Evolutionary conservation across 176 grass and related monocot species (phyloP).

Genomic region (Typha latifolia): DNA sequence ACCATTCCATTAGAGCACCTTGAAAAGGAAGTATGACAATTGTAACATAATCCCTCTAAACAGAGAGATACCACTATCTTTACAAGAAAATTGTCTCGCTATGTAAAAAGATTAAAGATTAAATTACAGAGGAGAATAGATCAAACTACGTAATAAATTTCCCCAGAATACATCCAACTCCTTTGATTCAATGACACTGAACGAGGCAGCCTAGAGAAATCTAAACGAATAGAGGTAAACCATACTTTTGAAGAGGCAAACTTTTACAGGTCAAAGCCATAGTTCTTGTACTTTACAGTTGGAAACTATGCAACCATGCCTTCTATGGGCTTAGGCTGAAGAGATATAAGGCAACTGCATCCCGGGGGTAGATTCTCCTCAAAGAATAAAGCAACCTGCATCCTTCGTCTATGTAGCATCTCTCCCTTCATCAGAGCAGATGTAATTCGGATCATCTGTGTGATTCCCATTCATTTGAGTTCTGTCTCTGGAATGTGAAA

Average conservation of each 20-base stretch:
- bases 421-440: background rate
- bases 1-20: no score
- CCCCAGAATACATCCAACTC: background rate
- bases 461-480: constrained; percentile 17
- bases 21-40: no score
- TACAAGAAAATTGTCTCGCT: no score
- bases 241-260: background rate
- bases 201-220: background rate
- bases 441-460: constrained; percentile 6
- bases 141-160: background rate
- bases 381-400: background rate
- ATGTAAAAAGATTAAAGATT: background rate
- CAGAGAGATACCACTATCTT: no score
- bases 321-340: background rate
- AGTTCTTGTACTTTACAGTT: background rate
- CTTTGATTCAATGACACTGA: background rate
- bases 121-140: background rate
- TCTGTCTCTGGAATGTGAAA: constrained; percentile 8
- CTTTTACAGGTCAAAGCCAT: background rate
- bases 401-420: constrained; percentile 2
- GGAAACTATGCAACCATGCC: background rate
- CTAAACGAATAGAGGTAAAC: background rate
- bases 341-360: background rate
- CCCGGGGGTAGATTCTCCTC: background rate
- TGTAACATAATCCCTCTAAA: no score